These are phyloP conservation scores for Globisporangium lucens DNA, from an alignment of 352 stramenopile species.

Conservation along the genomic window DNA sequence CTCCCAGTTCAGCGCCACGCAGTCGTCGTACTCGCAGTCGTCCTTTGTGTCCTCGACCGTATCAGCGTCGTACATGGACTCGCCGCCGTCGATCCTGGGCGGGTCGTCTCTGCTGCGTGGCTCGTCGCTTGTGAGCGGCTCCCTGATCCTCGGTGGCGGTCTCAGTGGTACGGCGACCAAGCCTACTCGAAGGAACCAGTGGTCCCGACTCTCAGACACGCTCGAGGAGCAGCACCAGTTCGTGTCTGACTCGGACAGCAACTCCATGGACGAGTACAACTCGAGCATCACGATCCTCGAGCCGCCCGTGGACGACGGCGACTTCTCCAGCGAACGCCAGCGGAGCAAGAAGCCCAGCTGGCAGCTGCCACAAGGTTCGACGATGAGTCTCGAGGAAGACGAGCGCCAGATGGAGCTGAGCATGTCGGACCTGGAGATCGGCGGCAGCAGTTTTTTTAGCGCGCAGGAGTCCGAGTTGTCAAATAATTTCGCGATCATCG, in stretches of 20 bases:
- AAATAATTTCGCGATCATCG: slow-evolving; percentile 29
- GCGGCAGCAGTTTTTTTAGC: slow-evolving; percentile 12
- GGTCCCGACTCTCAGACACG: slow-evolving; percentile 24
- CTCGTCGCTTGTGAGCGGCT: slow-evolving; percentile 12
- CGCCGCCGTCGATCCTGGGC: slow-evolving; percentile 27
- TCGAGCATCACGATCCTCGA: slow-evolving; percentile 41
- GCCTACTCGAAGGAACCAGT: slow-evolving; percentile 16
- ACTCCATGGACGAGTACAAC: slow-evolving; percentile 42
- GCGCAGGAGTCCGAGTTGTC: slow-evolving; percentile 6
- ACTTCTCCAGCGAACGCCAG: slow-evolving; percentile 24
- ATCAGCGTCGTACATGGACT: slow-evolving; percentile 38
- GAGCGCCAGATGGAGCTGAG: slow-evolving; percentile 13
- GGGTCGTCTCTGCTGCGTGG: slow-evolving; percentile 12
- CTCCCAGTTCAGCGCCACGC: slow-evolving; percentile 47
- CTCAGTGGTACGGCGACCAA: background rate
- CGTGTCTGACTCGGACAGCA: slow-evolving; percentile 37
- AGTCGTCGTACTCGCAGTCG: slow-evolving; percentile 37
- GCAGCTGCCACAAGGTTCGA: background rate
- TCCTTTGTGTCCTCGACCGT: slow-evolving; percentile 37
- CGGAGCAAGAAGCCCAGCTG: slow-evolving; percentile 14
- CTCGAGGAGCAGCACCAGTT: slow-evolving; percentile 48
- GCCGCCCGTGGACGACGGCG: slow-evolving; percentile 19
- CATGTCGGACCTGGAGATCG: slow-evolving; percentile 18
- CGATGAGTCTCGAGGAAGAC: background rate
- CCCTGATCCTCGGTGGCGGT: slow-evolving; percentile 18